These are phyloP conservation scores for Magnusiomyces sp. DNA, from an alignment of 1,139 yeast species.

Conservation along the genomic window DNA sequence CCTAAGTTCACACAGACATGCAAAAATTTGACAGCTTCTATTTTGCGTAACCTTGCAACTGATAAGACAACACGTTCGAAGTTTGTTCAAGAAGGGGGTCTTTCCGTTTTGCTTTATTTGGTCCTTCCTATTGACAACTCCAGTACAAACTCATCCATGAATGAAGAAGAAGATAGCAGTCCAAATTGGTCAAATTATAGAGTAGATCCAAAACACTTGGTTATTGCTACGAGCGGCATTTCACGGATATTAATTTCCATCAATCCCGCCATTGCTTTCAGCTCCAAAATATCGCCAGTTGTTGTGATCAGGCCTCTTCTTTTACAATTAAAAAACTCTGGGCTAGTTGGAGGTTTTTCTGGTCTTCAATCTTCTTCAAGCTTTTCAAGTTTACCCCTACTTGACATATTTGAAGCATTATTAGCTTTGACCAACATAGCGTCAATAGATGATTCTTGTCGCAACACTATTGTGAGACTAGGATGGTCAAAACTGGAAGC, in stretches of 20 bases:
- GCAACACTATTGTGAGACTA: slow-evolving; percentile 28
- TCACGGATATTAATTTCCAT: slow-evolving; percentile 32
- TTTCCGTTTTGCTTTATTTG: slow-evolving; percentile 28
- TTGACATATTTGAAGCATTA: slow-evolving; percentile 40
- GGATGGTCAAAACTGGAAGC: slow-evolving; percentile 37
- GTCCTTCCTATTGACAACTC: slow-evolving; percentile 18
- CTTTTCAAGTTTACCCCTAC: slow-evolving; percentile 23
- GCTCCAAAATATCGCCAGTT: slow-evolving; percentile 28
- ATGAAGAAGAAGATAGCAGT: not conserved
- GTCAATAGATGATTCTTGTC: slow-evolving; percentile 32
- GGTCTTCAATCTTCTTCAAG: slow-evolving; percentile 4
- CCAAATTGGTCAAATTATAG: slow-evolving; percentile 8
- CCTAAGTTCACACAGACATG: slow-evolving; percentile 26
- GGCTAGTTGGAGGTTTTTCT: slow-evolving; percentile 1
- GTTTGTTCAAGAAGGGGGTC: slow-evolving; percentile 32
- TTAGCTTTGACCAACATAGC: slow-evolving; percentile 44
- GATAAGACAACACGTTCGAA: slow-evolving; percentile 25
- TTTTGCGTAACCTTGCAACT: slow-evolving; percentile 30
- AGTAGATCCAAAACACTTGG: slow-evolving; percentile 17
- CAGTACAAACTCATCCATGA: slow-evolving; percentile 6
- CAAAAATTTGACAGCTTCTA: slow-evolving; percentile 23
- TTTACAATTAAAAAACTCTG: slow-evolving; percentile 22
- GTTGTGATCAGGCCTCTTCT: slow-evolving; percentile 30
- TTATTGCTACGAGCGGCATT: slow-evolving; percentile 29
- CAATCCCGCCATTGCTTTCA: slow-evolving; percentile 32